A percentile compares a stretch with the other conserved stretches of the same genome.
Conservation (phyloP, 208 protist species). For the Porcisia hertigi region DNA sequence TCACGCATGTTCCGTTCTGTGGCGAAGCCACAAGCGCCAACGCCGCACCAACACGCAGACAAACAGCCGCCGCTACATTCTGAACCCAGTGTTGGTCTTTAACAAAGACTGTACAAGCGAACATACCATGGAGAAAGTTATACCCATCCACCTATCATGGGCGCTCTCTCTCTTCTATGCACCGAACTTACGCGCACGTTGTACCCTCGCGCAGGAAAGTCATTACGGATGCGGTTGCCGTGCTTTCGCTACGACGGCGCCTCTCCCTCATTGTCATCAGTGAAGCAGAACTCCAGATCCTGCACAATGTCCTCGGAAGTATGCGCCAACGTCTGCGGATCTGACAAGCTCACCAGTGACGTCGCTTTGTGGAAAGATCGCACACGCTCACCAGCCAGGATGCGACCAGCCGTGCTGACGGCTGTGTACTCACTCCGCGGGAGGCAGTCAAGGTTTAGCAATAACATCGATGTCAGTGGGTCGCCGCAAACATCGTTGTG, state of each 20-base stretch:
- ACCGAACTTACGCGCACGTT: background rate
- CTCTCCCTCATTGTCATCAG: conserved; percentile 10
- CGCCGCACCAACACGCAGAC: background rate
- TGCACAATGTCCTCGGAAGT: conserved; percentile 78
- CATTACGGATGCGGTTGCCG: background rate
- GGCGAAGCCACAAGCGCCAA: background rate
- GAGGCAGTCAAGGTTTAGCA: conserved; percentile 62
- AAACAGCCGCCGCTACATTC: too few relatives aligned
- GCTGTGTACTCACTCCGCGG: conserved; percentile 75
- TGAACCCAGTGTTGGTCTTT: background rate
- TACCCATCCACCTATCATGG: background rate
- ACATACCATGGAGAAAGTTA: background rate
- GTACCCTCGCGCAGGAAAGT: background rate
- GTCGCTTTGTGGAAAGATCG: conserved; percentile 43
- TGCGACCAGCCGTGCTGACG: conserved; percentile 37
- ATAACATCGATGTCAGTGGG: conserved; percentile 38
- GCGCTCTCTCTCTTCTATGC: background rate
- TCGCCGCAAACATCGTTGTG: conserved; percentile 76
- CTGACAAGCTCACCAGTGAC: conserved; percentile 69
- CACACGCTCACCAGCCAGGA: conserved; percentile 36
- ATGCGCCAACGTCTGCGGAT: conserved; percentile 82
- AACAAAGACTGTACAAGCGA: background rate
- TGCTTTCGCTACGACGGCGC: background rate
- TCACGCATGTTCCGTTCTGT: background rate
- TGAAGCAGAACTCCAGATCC: conserved; percentile 62